Evolutionary conservation across 2,329 filamentous ascomycete genomes (phyloP).

Genomic region (Cercospora beticola): DNA sequence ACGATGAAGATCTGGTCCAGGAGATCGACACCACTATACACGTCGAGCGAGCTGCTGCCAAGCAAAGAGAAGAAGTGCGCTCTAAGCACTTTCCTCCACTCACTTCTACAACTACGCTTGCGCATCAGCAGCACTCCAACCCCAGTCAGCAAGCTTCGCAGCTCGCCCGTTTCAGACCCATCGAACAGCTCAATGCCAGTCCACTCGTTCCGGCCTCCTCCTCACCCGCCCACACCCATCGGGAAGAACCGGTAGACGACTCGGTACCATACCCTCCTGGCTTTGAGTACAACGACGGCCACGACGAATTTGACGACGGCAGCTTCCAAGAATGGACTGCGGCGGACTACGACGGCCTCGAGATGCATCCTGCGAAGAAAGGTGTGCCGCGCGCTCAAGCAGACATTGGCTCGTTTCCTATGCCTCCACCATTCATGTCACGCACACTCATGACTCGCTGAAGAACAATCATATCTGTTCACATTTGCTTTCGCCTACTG

Average conservation of each 20-base stretch:
- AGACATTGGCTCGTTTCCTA: constrained; percentile 1
- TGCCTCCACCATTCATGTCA: neutral
- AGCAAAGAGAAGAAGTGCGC: constrained; percentile 1
- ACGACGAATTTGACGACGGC: constrained; percentile 2
- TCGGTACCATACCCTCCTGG: neutral
- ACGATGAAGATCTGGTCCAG: constrained; percentile 16
- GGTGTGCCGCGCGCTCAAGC: neutral
- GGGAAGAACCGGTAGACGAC: neutral
- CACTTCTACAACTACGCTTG: neutral
- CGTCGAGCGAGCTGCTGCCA: constrained; percentile 1
- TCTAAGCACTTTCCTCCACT: constrained; percentile 18
- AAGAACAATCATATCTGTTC: neutral
- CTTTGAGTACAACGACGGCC: neutral
- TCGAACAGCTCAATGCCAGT: constrained; percentile 3
- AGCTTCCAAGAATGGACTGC: neutral
- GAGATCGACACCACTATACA: constrained; percentile 23
- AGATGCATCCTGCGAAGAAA: neutral
- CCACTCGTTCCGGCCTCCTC: constrained; percentile 2
- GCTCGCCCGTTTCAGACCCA: neutral
- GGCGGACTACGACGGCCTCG: constrained; percentile 6
- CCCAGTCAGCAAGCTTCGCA: neutral
- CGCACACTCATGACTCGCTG: neutral
- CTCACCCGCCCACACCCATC: neutral
- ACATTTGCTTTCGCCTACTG: neutral
- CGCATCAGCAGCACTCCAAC: neutral